Percentiles rank a stretch among this genome's conserved stretches.
phyloP scores from a whole-genome alignment of 345 rosid genomes.

The Gossypioides kirkii region DNA sequence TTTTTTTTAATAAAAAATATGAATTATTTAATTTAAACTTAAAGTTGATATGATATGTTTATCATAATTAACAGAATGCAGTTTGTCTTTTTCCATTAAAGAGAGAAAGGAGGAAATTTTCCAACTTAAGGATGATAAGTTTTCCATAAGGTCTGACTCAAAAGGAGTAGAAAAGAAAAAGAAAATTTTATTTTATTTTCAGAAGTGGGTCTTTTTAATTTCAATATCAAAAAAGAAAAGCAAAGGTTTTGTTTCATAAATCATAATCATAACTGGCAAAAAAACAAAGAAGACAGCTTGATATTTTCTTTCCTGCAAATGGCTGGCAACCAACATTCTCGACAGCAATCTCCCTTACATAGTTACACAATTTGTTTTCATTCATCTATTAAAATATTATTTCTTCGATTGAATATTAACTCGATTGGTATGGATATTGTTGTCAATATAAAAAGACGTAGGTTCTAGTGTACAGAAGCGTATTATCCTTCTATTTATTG shows the following conservation, averaged over 20 bases:
- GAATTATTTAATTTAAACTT: neutral
- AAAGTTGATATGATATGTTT: neutral
- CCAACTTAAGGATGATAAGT: constrained; percentile 4
- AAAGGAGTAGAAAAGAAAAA: neutral
- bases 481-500: rapidly evolving
- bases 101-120: neutral
- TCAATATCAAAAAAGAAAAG: neutral
- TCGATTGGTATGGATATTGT: no score
- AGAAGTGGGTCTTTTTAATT: neutral
- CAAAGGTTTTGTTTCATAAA: constrained; percentile 3
- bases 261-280: constrained; percentile 4
- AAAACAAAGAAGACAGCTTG: neutral
- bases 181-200: neutral
- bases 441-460: no score
- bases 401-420: no score
- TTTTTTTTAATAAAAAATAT: no score
- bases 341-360: neutral
- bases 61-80: neutral
- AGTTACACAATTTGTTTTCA: no score
- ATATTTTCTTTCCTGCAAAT: constrained; percentile 9
- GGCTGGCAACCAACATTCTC: constrained; percentile 22
- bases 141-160: constrained; percentile 16
- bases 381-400: no score
- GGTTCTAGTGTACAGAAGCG: rapidly evolving
- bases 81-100: neutral